Evolutionary conservation across 2,329 filamentous ascomycete genomes (phyloP).

Genomic region (Talaromyces sp.): DNA sequence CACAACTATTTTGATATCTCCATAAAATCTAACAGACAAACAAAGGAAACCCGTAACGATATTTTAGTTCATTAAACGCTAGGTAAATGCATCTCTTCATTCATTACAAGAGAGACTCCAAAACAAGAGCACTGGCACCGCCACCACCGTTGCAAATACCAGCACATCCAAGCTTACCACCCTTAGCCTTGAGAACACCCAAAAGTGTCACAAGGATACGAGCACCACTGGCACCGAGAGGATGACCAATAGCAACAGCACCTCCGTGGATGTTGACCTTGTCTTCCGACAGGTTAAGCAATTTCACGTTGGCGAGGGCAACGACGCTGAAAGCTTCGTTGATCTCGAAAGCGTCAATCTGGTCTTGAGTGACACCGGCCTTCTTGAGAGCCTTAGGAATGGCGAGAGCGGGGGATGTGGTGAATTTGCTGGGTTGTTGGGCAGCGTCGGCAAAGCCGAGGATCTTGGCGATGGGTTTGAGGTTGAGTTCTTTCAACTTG

Average conservation of each 20-base stretch:
- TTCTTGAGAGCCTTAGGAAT: constrained; percentile 98
- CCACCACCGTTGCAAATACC: constrained; percentile 98
- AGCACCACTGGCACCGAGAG: constrained; percentile 86
- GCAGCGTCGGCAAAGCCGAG: constrained; percentile 95
- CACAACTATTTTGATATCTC: not conserved
- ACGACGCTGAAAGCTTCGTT: constrained; percentile 99
- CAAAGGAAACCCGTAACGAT: not conserved
- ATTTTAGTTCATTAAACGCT: not conserved
- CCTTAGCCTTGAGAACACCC: constrained; percentile 83
- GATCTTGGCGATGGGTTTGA: constrained; percentile 94
- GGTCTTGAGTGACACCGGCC: constrained; percentile 71
- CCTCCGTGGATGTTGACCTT: constrained; percentile 96
- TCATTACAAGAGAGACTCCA: constrained; percentile 59
- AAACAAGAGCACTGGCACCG: constrained; percentile 87
- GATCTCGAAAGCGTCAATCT: constrained; percentile 94
- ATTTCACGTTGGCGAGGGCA: constrained; percentile 91
- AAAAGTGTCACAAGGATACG: constrained; percentile 89
- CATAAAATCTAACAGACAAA: not conserved
- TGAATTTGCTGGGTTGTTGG: constrained; percentile 90
- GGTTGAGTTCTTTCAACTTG: constrained; percentile 83
- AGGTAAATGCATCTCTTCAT: not conserved
- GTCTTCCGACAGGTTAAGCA: constrained; percentile 72
- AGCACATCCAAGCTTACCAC: constrained; percentile 87
- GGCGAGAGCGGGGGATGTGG: constrained; percentile 84
- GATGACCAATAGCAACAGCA: constrained; percentile 90